Evolutionary conservation across 1,284 basidiomycete genomes (phyloP), one percentile per base, ranked within the genome.

Genomic region (Meira nashicola): DNA sequence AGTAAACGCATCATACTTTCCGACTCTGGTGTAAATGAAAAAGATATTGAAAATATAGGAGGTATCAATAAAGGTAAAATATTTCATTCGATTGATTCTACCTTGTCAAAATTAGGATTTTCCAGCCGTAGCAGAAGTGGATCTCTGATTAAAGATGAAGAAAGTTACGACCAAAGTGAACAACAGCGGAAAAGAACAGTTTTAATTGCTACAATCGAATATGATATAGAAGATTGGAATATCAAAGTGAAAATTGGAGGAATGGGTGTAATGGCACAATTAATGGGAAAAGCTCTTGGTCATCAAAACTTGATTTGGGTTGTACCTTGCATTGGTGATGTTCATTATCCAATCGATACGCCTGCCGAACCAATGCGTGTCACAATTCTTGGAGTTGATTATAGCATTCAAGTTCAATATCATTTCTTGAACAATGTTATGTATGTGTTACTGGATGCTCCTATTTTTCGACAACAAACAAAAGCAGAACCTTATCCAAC

Each of bases 141-240:
- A 14, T 14, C 17, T 25, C 12, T 23, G 17, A 15, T 8, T n/a
- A 23, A 48, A 23, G 46, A 48, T 15, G 7, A 48, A 23, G 28
- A 33, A 33, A 33, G 28, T 33, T 33, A 33, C 28, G 28, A 33
- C 28, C 28, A 33, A 33, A 33, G 28, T 33, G 28, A 33, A 33
- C 28, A 33, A 33, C 28, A 33, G 8, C 28, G 28, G 28, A n/a
- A 23, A 17, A n/a, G 46, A 25, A 48, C 46, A 7, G 17, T 23
- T 23, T 25, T 48, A 21, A 48, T 48, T 23, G 46, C 17, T 17
- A 48, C 46, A 25, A 48, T 48, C 17, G 46, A 48, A 17, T 48
- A 48, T 48, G 46, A 48, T 25, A 48, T 48, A 48, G 46, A 48
- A 48, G 46, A 48, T 23, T 48, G 46, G 46, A 48, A 48, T n/a